Conservation (phyloP, 371 early-diverging fungal species). For the Coemansia sp. region DNA sequence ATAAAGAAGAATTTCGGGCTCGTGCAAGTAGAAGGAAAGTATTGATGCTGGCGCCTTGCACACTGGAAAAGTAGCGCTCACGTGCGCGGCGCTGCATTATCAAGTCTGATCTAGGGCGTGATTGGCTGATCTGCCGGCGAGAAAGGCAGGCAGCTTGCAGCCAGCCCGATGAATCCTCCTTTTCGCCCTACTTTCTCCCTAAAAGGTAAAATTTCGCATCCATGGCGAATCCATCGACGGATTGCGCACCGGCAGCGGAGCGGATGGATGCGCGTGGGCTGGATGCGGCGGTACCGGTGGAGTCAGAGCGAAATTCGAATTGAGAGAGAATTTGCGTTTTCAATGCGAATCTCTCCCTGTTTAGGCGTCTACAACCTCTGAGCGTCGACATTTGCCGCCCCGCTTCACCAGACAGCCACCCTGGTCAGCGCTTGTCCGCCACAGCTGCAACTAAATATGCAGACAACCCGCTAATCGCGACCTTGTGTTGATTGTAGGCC, state of each 20-base stretch:
- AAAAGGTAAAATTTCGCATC: neutral
- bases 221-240: constrained; percentile 1
- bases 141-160: neutral
- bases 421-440: no score
- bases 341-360: no score
- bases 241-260: neutral
- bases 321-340: neutral
- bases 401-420: no score
- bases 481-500: no score
- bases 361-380: no score
- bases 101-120: neutral
- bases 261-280: constrained; percentile 1
- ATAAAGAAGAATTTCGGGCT: neutral
- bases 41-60: neutral
- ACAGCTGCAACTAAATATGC: neutral
- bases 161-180: neutral
- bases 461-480: neutral
- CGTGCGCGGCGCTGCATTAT: neutral
- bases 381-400: no score
- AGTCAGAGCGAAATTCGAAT: neutral
- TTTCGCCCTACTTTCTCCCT: neutral
- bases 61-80: neutral
- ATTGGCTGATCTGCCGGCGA: neutral
- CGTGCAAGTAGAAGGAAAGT: neutral
- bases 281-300: neutral